Percentiles rank a stretch among this genome's conserved stretches.
These are phyloP conservation scores for Lactarius sanguifluus DNA, from an alignment of 768 basidiomycete genomes.

Conservation along the genomic window DNA sequence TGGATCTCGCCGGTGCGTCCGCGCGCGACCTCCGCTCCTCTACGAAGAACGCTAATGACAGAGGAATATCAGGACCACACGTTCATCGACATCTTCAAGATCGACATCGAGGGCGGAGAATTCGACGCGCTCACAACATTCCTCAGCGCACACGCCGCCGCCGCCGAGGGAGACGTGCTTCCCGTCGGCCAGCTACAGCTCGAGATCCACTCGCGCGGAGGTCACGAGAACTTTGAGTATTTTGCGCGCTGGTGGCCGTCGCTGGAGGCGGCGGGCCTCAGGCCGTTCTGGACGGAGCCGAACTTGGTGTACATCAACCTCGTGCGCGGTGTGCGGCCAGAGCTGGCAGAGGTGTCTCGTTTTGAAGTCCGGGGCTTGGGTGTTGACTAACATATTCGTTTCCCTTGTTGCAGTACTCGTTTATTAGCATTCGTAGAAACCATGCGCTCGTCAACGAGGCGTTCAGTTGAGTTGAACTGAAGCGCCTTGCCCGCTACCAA, in stretches of 20 bases:
- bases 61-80: slow-evolving; percentile 41
- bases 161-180: slow-evolving; percentile 32
- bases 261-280: slow-evolving; percentile 62
- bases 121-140: slow-evolving; percentile 50
- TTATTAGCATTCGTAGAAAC: slow-evolving; percentile 46
- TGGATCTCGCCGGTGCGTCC: slow-evolving; percentile 57
- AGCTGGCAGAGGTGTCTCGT: slow-evolving; percentile 40
- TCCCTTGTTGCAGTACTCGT: slow-evolving; percentile 43
- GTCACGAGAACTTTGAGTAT: slow-evolving; percentile 45
- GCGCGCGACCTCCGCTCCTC: neutral
- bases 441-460: slow-evolving; percentile 9
- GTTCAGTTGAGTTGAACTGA: slow-evolving; percentile 5
- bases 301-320: slow-evolving; percentile 48
- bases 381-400: neutral
- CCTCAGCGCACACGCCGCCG: slow-evolving; percentile 38
- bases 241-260: slow-evolving; percentile 67
- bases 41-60: too few species aligned
- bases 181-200: slow-evolving; percentile 73
- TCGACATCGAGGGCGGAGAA: slow-evolving; percentile 69
- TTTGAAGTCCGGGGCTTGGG: neutral
- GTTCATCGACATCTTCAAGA: slow-evolving; percentile 68
- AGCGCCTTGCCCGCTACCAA: neutral
- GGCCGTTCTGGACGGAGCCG: slow-evolving; percentile 69
- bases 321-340: slow-evolving; percentile 40
- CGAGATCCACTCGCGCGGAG: slow-evolving; percentile 54